Conservation (phyloP, 495 filamentous ascomycete genomes). For the Aspergillus kassunensis region DNA sequence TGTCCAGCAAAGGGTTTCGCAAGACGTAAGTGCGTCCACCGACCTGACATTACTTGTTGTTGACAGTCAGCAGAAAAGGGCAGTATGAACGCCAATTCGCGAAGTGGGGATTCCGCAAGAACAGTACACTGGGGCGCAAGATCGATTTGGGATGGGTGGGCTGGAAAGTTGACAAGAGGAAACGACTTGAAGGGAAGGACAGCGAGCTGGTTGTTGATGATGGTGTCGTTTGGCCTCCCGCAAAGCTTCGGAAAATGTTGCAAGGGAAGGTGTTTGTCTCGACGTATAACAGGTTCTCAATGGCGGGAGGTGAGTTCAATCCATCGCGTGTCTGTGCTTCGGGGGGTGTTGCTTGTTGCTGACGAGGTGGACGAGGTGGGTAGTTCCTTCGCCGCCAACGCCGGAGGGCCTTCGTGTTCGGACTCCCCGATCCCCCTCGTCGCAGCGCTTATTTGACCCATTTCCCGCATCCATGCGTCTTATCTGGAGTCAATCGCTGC, state of each 20-base stretch:
- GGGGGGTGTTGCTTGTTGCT: too few relatives aligned
- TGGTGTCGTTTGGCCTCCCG: not conserved
- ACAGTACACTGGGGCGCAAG: too few relatives aligned
- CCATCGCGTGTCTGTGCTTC: too few relatives aligned
- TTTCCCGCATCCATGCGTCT: not conserved
- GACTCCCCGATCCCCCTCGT: not conserved
- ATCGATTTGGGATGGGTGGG: not conserved
- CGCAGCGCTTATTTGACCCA: not conserved
- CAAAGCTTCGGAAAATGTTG: slow-evolving; percentile 5
- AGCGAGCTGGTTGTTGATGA: slow-evolving; percentile 14
- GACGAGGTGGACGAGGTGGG: not conserved
- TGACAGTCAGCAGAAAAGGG: not conserved
- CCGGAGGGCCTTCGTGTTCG: not conserved
- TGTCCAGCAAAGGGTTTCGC: slow-evolving; percentile 33
- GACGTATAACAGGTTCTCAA: not conserved
- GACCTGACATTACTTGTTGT: not conserved
- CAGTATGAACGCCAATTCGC: slow-evolving; percentile 4
- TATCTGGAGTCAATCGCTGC: not conserved
- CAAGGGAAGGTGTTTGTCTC: slow-evolving; percentile 9
- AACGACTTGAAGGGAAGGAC: slow-evolving; percentile 7
- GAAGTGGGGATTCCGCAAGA: slow-evolving; percentile 13
- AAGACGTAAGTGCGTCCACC: slow-evolving; percentile 34
- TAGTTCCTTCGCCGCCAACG: not conserved
- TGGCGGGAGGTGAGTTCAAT: slow-evolving; percentile 1
- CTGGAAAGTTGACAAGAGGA: slow-evolving; percentile 7